phyloP scores from a whole-genome alignment of 257 asterid species.

The Osmanthus fragrans region DNA sequence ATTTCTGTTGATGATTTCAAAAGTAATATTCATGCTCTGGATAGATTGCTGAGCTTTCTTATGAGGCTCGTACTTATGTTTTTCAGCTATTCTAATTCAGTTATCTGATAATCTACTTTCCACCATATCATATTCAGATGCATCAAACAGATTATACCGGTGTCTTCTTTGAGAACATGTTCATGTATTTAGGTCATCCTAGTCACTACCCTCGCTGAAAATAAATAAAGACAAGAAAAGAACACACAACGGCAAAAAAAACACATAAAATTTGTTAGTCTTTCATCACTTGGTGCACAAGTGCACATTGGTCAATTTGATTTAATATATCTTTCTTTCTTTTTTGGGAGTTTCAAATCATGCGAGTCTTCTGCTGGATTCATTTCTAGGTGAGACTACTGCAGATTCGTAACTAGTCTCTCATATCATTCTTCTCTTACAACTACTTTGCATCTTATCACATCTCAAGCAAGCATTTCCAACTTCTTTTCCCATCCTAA shows the following conservation, averaged over 20 bases:
- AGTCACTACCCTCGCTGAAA: neutral
- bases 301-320: neutral
- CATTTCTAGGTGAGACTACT: neutral
- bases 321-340: neutral
- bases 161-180: neutral
- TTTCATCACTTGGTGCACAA: neutral
- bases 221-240: neutral
- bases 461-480: neutral
- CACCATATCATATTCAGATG: neutral
- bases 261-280: neutral
- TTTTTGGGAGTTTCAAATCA: neutral
- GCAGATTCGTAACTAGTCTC: neutral
- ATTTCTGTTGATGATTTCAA: neutral
- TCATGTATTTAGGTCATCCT: neutral
- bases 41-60: too few relatives aligned
- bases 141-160: neutral
- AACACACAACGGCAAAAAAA: neutral
- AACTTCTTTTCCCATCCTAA: neutral
- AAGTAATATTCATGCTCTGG: too few relatives aligned
- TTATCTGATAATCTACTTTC: neutral
- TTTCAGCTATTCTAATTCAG: neutral
- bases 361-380: neutral
- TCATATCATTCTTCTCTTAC: neutral
- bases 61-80: neutral
- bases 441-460: neutral